Conservation (phyloP, 2,329 filamentous ascomycete genomes). For the Rachicladosporium sp. region DNA sequence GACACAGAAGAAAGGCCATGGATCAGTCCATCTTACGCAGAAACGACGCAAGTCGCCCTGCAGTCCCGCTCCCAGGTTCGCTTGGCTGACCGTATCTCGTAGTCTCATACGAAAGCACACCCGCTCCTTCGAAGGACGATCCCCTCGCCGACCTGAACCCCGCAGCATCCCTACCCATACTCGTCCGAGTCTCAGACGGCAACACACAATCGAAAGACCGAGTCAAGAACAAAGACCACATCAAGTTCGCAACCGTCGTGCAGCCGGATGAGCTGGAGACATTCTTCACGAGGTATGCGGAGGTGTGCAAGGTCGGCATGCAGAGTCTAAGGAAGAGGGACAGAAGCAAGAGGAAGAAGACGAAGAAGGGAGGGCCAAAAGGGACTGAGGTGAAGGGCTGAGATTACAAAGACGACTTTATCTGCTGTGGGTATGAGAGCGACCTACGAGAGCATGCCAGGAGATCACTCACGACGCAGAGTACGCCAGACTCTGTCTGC, state of each 20-base stretch:
- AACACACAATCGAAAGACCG: conserved; percentile 33
- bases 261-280: conserved; percentile 59
- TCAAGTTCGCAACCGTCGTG: conserved; percentile 77
- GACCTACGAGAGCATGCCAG: too few species aligned
- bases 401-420: too few species aligned
- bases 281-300: conserved; percentile 79
- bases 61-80: neutral
- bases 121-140: conserved; percentile 27
- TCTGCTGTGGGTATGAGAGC: too few species aligned
- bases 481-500: too few species aligned
- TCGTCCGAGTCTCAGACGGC: conserved; percentile 77
- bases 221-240: conserved; percentile 44
- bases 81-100: conserved; percentile 2
- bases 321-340: conserved; percentile 82
- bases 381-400: neutral
- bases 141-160: conserved; percentile 50
- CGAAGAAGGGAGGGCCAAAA: conserved; percentile 61
- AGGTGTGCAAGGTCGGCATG: conserved; percentile 85
- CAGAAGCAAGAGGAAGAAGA: conserved; percentile 70
- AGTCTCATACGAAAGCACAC: conserved; percentile 32
- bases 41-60: conserved; percentile 51
- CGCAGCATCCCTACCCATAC: conserved; percentile 51
- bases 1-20: conserved; percentile 57
- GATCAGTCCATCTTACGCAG: conserved; percentile 62
- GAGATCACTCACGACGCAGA: too few species aligned